Evolutionary conservation across 2,329 filamentous ascomycete species (phyloP), one percentile per base, ranked within the genome.

Genomic region (Botryotinia globosa): DNA sequence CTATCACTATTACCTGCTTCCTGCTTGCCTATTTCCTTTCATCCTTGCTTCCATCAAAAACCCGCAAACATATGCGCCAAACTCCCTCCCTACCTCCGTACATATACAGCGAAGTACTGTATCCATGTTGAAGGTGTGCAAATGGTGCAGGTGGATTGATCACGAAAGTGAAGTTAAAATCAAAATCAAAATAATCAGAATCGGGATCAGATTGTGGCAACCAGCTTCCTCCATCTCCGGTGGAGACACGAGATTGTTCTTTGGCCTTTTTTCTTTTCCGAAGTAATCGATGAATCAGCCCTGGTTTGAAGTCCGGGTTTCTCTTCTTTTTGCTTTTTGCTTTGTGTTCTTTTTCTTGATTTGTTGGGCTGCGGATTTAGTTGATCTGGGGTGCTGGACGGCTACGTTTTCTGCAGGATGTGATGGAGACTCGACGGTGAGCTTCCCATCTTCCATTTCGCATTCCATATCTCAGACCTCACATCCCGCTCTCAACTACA

Each of bases 401-500:
- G 18, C 4, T 14, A 29, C 3, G 6, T 18, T n/a, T 14, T n/a
- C 25, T 56, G 51, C 14, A 6, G 16, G 1, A 9, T 29, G 7
- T 29, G 51, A 56, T 18, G 7, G 51, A 56, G n/a, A 56, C 3
- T 18, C 7, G 3, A 18, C 9, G 7, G 14, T 8, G 51, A 29
- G 51, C 14, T 39, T 14, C 22, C 1, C 12, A 4, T 39, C 22
- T 16, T 25, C 1, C 10, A 3, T 3, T 59, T 34, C 3, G 10
- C 18, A 5, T 59, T 37, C 1, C 12, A 22, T 34, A 61, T 16
- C 18, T 48, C 42, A n/a, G 1, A 58, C 45, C 20, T 77, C 70
- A 79, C 76, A 80, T 78, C 44, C 78, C 79, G 71, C 73, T 75
- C 72, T 74, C 77, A 39, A 74, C 76, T 42, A 78, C 77, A 48